Evolutionary conservation across 805 yeast species (phyloP), one percentile per base, ranked within the genome.

Genomic region (Nakazawaea anatomiae): DNA sequence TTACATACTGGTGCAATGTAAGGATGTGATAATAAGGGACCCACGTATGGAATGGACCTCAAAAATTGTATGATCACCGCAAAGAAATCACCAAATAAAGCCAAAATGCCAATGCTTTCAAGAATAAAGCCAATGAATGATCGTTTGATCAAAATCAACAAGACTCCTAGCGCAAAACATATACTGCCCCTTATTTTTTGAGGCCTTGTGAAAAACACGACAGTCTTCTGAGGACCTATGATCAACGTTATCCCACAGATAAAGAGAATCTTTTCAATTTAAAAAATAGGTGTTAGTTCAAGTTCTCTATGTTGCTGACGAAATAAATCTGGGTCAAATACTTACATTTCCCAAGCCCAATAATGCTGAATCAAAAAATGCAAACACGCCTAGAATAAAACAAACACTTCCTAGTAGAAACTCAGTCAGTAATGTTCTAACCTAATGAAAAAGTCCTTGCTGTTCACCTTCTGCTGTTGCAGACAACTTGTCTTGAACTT

Each of bases 51-150:
- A 59, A 92, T 67, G 5, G 95, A 85, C 65, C 97, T 77, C 60
- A 92, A 74, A 62, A 94, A 92, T 57, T 88, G 86, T 10, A 92
- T 79, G 44, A 94, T 83, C 10, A 95, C 88, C 29, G 95, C 89
- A 61, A 92, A 87, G 67, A 94, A 91, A 68, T 94, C 98, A 38
- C 70, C 99, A 69, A 94, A 92, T 38, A 92, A 72, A 6, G 89
- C 91, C 54, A 92, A 68, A 29, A 92, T 89, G n/a, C 99, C 99
- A 55, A 91, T 71, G 47, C 85, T 79, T 66, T 92, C 99, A 39
- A 92, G 70, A 1, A 85, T 64, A 61, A 94, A 92, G 7, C 99
- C 99, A 29, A 84, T 60, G 62, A 94, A 87, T 1, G 97, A 81
- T 70, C 85, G 76, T 60, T 86, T 87, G 58, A 80, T 60, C 51